phyloP scores from a whole-genome alignment of 768 basidiomycete genomes.

The Leccinum sublutescens region DNA sequence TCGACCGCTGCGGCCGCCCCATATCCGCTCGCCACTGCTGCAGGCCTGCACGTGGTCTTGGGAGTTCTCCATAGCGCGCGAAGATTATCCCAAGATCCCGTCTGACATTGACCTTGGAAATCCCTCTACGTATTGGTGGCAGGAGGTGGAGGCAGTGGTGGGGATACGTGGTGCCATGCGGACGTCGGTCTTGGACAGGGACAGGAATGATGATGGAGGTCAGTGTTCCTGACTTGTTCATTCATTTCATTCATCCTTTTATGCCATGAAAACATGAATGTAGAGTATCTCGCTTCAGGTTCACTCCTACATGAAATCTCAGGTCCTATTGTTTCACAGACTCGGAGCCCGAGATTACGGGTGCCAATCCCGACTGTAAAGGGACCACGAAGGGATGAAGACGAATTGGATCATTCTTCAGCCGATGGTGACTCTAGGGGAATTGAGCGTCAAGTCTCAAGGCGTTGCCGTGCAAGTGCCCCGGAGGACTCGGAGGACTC shows the following conservation, averaged over 20 bases:
- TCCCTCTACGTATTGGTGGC: constrained; percentile 14
- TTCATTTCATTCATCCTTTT: too few species aligned
- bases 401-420: too few species aligned
- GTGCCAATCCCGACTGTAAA: too few species aligned
- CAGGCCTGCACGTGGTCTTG: constrained; percentile 3
- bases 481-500: not conserved
- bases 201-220: not conserved
- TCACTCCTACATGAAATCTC: too few species aligned
- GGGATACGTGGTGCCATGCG: not conserved
- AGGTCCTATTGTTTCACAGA: too few species aligned
- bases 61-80: not conserved
- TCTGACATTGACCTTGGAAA: not conserved
- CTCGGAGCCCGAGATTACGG: too few species aligned
- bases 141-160: not conserved
- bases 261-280: not conserved
- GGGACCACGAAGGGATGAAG: too few species aligned
- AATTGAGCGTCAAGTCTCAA: too few species aligned
- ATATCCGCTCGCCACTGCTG: constrained; percentile 2
- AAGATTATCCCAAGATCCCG: not conserved
- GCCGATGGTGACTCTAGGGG: too few species aligned
- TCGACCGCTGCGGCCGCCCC: not conserved
- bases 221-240: too few species aligned
- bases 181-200: too few species aligned
- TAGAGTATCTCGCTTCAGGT: not conserved
- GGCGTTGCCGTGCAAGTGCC: not conserved